Base-by-base conservation (phyloP, 306 rosid genomes). In the Chamaecrista fasciculata region DNA sequence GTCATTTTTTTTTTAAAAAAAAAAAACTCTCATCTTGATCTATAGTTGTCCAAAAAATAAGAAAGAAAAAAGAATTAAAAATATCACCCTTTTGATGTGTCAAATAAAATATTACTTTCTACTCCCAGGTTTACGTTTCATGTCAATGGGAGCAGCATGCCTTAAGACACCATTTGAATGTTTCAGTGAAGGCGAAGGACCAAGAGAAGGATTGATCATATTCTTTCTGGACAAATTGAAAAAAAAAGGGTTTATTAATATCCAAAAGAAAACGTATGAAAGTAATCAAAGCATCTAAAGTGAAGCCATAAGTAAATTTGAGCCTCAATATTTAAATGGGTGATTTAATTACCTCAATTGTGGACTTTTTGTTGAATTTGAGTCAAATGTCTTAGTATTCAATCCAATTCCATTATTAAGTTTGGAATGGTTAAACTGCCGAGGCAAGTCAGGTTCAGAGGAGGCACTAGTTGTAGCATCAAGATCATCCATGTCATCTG, bases 381-480 rank as follows among this genome's bases (percentile, higher is more conserved):
- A 62, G 70, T 80, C 75, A 12, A 81, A 42, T 49, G 70, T 88
- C 79, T 75, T 85, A 40, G 81, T 42, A 50, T 80, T 90, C 16
- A 89, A 76, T 23, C 79, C 86, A 64, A 86, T 78, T 25, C 82
- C 90, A 40, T 78, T 87, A 80, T 82, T 70, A 59, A 86, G 77
- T 79, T 86, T 86, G 34, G 96, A 77, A 29, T 90, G 86, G 71
- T 82, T 93, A 48, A 93, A 88, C 44, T 93, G 97, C 98, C 98
- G 90, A 70, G 90, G 94, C 65, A 93, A 79, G 71, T 93, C 98
- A 36, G 85, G 90, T 78, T 93, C 97, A 1, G 98, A 90, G 52
- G 98, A 93, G 74, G 90, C 98, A 31, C 96, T 93, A 25, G 98
- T 93, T 76, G 91, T 93, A 48, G 89, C 97, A 63, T 92, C 96